A percentile compares a stretch with the other conserved stretches of the same genome.
phyloP scores from a whole-genome alignment of 768 basidiomycete genomes.

The Ramaria sp. region DNA sequence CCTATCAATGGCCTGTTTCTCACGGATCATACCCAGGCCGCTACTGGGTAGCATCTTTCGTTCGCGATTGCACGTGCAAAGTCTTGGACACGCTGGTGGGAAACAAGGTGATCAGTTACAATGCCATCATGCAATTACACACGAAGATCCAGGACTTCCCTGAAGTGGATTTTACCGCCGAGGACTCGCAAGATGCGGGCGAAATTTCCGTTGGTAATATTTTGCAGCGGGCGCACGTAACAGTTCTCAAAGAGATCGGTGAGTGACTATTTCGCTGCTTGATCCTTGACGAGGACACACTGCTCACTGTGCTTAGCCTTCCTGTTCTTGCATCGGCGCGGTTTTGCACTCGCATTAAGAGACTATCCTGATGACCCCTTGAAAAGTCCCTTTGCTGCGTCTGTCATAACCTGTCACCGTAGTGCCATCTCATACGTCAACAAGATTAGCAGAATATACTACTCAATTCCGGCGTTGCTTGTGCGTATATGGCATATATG shows the following conservation, averaged over 20 bases:
- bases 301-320: conserved; percentile 31
- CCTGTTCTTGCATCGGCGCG: conserved; percentile 63
- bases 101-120: neutral
- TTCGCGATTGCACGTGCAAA: neutral
- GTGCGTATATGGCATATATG: too few species aligned
- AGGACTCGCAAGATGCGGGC: neutral
- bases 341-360: conserved; percentile 62
- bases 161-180: neutral
- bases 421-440: conserved; percentile 45
- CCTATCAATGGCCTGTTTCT: too few species aligned
- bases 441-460: conserved; percentile 37
- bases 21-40: conserved; percentile 32
- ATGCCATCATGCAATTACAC: conserved; percentile 2
- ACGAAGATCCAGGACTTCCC: conserved; percentile 1
- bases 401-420: too few species aligned
- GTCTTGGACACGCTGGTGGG: neutral
- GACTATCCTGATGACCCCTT: conserved; percentile 58
- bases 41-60: conserved; percentile 17
- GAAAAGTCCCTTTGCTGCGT: conserved; percentile 53
- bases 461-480: conserved; percentile 43
- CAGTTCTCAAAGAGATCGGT: conserved; percentile 1
- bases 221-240: neutral
- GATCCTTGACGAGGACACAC: neutral
- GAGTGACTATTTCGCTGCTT: neutral
- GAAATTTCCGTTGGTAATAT: neutral